Evolutionary conservation across 2,329 filamentous ascomycete genomes (phyloP), one percentile per base, ranked within the genome.

Genomic region (Colletotrichum sp.): DNA sequence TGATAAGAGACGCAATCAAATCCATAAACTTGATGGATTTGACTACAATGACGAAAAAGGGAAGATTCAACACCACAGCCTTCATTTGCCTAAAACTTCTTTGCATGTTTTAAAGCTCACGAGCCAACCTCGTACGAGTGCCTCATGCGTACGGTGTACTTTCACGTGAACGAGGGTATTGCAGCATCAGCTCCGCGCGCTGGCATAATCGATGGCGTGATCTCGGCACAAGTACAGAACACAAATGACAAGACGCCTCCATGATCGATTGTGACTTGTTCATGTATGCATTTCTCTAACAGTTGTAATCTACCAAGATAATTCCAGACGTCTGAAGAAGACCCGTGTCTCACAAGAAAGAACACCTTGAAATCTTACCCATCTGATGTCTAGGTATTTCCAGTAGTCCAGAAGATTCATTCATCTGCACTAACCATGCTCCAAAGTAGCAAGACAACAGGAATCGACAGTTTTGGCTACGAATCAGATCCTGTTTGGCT

Each of bases 201-300:
- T 3, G n/a, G 0, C 10, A 21, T 24, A 0, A 21, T 52, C n/a
- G 44, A 49, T 21, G 44, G 12, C 44, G 2, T 21, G n/a, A 5
- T 52, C 44, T 49, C 34, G 13, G 32, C 32, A 34, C 12, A 6
- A 32, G 30, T 32, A 32, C 30, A 32, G 30, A 32, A 32, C 30
- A 32, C 30, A 32, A 32, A 6, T 10, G 6, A 7, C 44, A 13
- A 52, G 6, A 1, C n/a, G n/a, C n/a, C 3, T 21, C n/a, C 10
- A 52, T 52, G 6, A 21, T 21, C n/a, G 6, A 21, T 12, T 52
- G 6, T 1, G 1, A 21, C 10, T 49, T n/a, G 3, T 13, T 21
- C n/a, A 8, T 21, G 1, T 8, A 13, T 21, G 3, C 6, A 5
- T 52, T 52, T 24, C 0, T 21, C 4, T 8, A 21, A 24, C 3